A percentile compares a stretch with the other conserved stretches of the same genome.
Conservation (phyloP, 2,329 filamentous ascomycete species). For the Lomentospora prolificans region DNA sequence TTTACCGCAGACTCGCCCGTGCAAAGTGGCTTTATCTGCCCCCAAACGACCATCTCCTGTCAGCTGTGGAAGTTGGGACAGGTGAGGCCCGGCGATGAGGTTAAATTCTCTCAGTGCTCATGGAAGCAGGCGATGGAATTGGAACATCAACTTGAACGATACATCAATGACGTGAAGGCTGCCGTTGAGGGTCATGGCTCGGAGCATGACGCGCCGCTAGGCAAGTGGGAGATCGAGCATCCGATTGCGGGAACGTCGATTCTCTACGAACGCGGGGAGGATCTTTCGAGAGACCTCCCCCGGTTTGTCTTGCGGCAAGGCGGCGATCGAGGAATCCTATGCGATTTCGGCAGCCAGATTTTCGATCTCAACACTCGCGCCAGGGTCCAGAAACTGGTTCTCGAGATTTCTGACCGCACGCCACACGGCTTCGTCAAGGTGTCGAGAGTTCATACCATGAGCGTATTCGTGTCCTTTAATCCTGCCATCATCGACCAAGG, state of each 20-base stretch:
- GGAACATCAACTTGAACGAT: background rate
- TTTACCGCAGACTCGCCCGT: slow-evolving; percentile 50
- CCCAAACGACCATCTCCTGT: slow-evolving; percentile 43
- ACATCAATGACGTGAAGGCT: background rate
- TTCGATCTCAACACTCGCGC: slow-evolving; percentile 24
- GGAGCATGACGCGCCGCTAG: background rate
- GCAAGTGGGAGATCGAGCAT: background rate
- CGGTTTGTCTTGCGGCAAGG: slow-evolving; percentile 7
- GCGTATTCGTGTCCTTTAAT: slow-evolving; percentile 22
- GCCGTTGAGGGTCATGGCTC: background rate
- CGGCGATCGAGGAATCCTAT: background rate
- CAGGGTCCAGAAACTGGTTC: slow-evolving; percentile 23
- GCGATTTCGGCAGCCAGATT: slow-evolving; percentile 11
- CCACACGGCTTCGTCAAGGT: slow-evolving; percentile 15
- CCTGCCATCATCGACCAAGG: slow-evolving; percentile 8
- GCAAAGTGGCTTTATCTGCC: slow-evolving; percentile 50
- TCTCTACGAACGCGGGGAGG: slow-evolving; percentile 14
- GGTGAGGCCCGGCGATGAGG: slow-evolving; percentile 44
- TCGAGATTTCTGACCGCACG: slow-evolving; percentile 13
- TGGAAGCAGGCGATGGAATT: slow-evolving; percentile 17
- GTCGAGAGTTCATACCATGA: slow-evolving; percentile 27
- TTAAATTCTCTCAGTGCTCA: slow-evolving; percentile 13
- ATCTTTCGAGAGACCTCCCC: slow-evolving; percentile 14
- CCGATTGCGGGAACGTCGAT: background rate
- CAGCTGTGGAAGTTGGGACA: slow-evolving; percentile 55